A percentile compares a stretch with the other conserved stretches of the same genome.
These are phyloP conservation scores for Sporobolomyces pararoseus DNA, from an alignment of 768 basidiomycete species.

Conservation along the genomic window DNA sequence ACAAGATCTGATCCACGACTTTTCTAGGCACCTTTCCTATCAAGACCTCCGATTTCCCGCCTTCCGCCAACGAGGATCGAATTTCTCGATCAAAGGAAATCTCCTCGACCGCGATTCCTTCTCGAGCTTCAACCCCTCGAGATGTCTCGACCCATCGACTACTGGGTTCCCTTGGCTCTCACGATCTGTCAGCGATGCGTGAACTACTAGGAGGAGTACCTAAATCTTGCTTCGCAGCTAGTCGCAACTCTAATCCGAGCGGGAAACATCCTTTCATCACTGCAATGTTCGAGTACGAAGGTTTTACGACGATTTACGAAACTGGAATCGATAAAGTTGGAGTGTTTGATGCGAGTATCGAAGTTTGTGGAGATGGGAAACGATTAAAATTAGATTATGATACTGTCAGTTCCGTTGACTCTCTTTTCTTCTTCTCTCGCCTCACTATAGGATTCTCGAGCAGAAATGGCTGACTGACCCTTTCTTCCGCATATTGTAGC, in stretches of 20 bases:
- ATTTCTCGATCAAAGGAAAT: conserved; percentile 17
- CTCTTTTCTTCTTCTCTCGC: background rate
- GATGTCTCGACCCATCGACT: conserved; percentile 39
- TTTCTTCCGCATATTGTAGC: conserved; percentile 11
- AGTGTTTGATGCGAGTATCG: conserved; percentile 48
- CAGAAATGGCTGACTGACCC: background rate
- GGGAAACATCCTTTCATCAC: conserved; percentile 20
- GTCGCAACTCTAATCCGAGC: background rate
- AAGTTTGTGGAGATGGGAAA: conserved; percentile 46
- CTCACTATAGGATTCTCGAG: too few species aligned
- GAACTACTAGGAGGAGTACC: conserved; percentile 46
- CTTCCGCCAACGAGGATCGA: conserved; percentile 22
- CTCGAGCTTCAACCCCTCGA: conserved; percentile 9
- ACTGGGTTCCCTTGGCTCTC: conserved; percentile 44
- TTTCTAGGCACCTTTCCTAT: background rate
- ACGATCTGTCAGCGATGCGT: conserved; percentile 48
- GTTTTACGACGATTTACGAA: conserved; percentile 47
- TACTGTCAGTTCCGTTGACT: conserved; percentile 13
- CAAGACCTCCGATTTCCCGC: conserved; percentile 40
- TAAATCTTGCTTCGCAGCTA: conserved; percentile 25
- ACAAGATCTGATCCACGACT: too few species aligned
- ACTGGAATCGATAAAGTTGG: conserved; percentile 44
- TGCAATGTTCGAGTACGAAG: conserved; percentile 39
- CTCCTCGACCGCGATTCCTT: conserved; percentile 38
- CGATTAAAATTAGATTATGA: conserved; percentile 44